Conservation (phyloP, 768 basidiomycete species). For the Leucosporidium scottii region DNA sequence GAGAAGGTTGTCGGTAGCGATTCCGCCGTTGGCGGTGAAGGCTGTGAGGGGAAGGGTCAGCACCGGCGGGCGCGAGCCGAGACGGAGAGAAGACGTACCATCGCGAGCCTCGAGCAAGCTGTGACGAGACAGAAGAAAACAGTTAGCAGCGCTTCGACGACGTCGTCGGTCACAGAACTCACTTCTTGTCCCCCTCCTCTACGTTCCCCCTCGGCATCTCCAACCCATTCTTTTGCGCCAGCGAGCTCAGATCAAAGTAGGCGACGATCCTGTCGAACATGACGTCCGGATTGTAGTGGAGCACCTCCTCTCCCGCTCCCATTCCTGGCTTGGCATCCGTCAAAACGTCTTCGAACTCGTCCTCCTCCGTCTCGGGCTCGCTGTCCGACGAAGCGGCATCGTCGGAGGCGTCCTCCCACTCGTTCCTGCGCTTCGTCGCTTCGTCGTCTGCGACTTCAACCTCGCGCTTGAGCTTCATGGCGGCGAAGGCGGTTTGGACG, state of each 20-base stretch:
- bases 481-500: background rate
- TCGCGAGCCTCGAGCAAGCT: slow-evolving; percentile 8
- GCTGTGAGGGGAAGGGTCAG: background rate
- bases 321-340: slow-evolving; percentile 8
- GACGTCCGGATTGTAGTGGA: slow-evolving; percentile 6
- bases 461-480: background rate
- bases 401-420: slow-evolving; percentile 3
- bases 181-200: slow-evolving; percentile 41
- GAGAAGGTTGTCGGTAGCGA: slow-evolving; percentile 54
- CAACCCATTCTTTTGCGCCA: slow-evolving; percentile 63
- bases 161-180: slow-evolving; percentile 26
- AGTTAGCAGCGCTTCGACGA: background rate
- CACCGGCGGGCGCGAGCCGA: background rate
- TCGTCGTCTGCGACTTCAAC: no score
- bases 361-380: slow-evolving; percentile 6
- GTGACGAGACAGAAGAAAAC: background rate
- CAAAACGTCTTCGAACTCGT: background rate
- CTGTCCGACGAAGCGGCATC: no score
- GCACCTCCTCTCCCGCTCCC: slow-evolving; percentile 17
- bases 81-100: background rate
- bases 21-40: slow-evolving; percentile 64
- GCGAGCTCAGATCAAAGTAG: slow-evolving; percentile 75
- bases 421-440: slow-evolving; percentile 6
- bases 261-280: slow-evolving; percentile 7
- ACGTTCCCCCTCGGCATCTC: slow-evolving; percentile 45